Conservation (phyloP, 2,329 filamentous ascomycete species). For the Alternaria sp. region DNA sequence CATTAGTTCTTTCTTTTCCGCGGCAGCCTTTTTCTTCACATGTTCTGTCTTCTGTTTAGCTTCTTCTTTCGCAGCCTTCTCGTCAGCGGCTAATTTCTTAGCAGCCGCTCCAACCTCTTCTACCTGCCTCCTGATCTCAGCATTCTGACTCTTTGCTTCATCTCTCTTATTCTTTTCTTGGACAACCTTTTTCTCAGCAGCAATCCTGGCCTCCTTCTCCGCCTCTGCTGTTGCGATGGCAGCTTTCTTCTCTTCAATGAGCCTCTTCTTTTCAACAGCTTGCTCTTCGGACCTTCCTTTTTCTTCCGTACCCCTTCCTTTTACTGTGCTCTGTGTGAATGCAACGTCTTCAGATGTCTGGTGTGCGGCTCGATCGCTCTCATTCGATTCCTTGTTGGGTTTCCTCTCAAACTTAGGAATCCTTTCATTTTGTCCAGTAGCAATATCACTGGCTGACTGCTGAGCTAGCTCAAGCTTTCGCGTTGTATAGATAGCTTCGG, state of each 20-base stretch:
- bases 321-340: neutral
- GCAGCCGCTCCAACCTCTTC: neutral
- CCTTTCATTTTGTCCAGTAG: neutral
- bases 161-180: neutral
- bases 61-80: neutral
- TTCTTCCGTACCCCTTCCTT: neutral
- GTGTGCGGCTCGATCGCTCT: neutral
- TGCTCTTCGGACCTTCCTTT: neutral
- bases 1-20: neutral
- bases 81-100: neutral
- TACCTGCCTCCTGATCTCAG: neutral
- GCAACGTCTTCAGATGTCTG: neutral
- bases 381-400: neutral
- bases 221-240: neutral
- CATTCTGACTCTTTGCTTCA: neutral
- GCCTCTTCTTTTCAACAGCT: neutral
- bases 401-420: neutral
- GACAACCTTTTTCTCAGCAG: neutral
- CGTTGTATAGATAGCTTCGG: neutral
- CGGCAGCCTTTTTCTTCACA: neutral
- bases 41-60: neutral
- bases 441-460: neutral
- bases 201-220: neutral
- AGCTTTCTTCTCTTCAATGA: neutral
- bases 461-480: neutral